These are phyloP conservation scores for Spathaspora passalidarum DNA, from an alignment of 805 yeast species.

Conservation along the genomic window DNA sequence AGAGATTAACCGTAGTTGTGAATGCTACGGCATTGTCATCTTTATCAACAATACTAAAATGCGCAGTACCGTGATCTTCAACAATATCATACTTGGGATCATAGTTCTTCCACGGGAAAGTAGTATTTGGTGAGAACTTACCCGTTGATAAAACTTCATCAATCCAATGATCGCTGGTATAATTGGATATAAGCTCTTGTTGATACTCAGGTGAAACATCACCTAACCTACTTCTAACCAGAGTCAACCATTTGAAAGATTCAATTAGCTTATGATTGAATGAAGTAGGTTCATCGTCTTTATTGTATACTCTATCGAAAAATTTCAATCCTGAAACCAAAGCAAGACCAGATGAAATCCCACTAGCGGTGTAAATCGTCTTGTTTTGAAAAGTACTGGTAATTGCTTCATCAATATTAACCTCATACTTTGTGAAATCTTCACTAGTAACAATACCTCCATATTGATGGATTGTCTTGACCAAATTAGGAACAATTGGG, in stretches of 20 bases:
- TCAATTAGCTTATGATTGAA: constrained; percentile 72
- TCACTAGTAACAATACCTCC: constrained; percentile 66
- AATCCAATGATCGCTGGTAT: constrained; percentile 58
- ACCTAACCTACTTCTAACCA: constrained; percentile 83
- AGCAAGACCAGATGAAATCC: constrained; percentile 84
- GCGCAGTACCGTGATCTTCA: constrained; percentile 91
- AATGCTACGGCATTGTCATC: constrained; percentile 76
- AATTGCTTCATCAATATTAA: constrained; percentile 45
- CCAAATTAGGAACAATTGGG: constrained; percentile 62
- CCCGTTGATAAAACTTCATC: constrained; percentile 34
- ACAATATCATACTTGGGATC: constrained; percentile 73
- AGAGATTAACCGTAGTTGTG: constrained; percentile 84
- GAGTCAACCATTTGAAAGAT: constrained; percentile 90
- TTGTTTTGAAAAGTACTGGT: constrained; percentile 18
- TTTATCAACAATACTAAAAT: constrained; percentile 74
- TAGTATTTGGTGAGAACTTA: constrained; percentile 52
- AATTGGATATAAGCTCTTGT: constrained; percentile 35
- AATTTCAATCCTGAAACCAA: constrained; percentile 71
- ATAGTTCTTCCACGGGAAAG: constrained; percentile 70
- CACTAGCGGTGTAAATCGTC: constrained; percentile 48
- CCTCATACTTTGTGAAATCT: constrained; percentile 69
- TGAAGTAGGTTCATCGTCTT: constrained; percentile 19
- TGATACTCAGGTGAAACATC: constrained; percentile 45
- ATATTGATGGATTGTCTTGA: constrained; percentile 41
- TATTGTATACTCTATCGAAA: constrained; percentile 39